Evolutionary conservation across 306 rosid species (phyloP).

Genomic region (Quercus engelmannii): DNA sequence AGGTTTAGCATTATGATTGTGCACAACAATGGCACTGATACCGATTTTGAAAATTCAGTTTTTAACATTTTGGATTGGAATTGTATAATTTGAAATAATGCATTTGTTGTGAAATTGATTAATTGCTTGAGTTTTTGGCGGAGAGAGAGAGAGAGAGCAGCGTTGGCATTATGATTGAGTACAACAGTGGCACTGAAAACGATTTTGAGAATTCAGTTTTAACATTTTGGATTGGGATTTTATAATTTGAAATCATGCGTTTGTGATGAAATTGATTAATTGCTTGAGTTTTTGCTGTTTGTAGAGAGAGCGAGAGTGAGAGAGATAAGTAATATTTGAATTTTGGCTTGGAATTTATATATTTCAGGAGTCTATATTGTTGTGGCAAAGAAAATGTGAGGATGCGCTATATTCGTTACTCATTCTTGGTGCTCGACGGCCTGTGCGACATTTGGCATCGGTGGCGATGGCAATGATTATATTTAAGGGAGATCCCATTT

Average conservation of each 20-base stretch:
- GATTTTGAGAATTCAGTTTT: not conserved
- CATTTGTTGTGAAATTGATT: not conserved
- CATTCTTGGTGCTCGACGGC: slow-evolving; percentile 86
- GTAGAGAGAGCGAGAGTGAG: not conserved
- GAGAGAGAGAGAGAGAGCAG: not conserved
- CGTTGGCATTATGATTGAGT: not conserved
- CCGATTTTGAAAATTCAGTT: not conserved
- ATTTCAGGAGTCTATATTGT: slow-evolving; percentile 75
- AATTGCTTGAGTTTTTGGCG: not conserved
- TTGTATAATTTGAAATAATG: not conserved
- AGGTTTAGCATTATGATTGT: no score
- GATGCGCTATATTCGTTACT: slow-evolving; percentile 84
- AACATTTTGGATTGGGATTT: not conserved
- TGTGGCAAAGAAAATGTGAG: slow-evolving; percentile 97
- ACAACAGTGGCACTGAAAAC: not conserved
- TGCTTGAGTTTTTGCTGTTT: not conserved
- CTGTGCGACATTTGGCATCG: slow-evolving; percentile 94
- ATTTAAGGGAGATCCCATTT: slow-evolving; percentile 83
- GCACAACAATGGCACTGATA: not conserved
- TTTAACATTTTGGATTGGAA: not conserved
- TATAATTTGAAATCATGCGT: not conserved
- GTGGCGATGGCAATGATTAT: slow-evolving; percentile 85
- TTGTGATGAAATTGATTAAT: not conserved
- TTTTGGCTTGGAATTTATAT: slow-evolving; percentile 14
- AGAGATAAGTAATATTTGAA: not conserved